Percentiles rank a stretch among this genome's conserved stretches.
Evolutionary conservation across 2,329 filamentous ascomycete genomes (phyloP).

Genomic region (Xylariaceae sp.): DNA sequence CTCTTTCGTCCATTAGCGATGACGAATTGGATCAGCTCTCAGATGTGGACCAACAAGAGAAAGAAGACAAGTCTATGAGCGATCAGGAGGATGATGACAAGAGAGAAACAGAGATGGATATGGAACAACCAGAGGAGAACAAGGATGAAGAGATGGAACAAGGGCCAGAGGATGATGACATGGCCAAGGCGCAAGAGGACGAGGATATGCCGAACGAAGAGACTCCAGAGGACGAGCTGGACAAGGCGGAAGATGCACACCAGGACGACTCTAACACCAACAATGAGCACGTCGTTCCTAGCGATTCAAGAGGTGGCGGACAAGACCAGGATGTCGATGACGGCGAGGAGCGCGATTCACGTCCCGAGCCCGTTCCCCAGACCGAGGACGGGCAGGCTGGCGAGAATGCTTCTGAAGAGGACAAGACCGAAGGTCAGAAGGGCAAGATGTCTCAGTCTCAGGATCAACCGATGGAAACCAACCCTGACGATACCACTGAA

Average conservation of each 20-base stretch:
- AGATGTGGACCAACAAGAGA: slow-evolving; percentile 44
- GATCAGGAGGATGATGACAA: slow-evolving; percentile 38
- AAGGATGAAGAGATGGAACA: slow-evolving; percentile 52
- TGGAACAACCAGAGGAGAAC: slow-evolving; percentile 41
- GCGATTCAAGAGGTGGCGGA: slow-evolving; percentile 58
- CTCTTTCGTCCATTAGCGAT: slow-evolving; percentile 45
- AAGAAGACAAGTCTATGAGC: slow-evolving; percentile 35
- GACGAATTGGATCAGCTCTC: slow-evolving; percentile 56
- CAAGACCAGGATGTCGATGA: slow-evolving; percentile 61
- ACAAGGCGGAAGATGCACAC: slow-evolving; percentile 26
- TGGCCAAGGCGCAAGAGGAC: slow-evolving; percentile 30
- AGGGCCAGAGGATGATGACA: slow-evolving; percentile 37
- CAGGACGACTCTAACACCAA: slow-evolving; percentile 47
- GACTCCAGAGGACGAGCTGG: slow-evolving; percentile 28
- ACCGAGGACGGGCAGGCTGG: slow-evolving; percentile 62
- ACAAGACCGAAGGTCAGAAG: slow-evolving; percentile 59
- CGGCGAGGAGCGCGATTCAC: slow-evolving; percentile 56
- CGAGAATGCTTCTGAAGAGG: slow-evolving; percentile 58
- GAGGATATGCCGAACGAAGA: slow-evolving; percentile 33
- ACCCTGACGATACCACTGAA: slow-evolving; percentile 39
- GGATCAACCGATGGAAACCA: slow-evolving; percentile 40
- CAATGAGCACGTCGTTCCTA: slow-evolving; percentile 58
- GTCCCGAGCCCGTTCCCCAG: slow-evolving; percentile 56
- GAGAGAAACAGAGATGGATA: slow-evolving; percentile 45
- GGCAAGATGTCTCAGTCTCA: slow-evolving; percentile 48